Evolutionary conservation across 768 basidiomycete species (phyloP), one percentile per base, ranked within the genome.

Genomic region (Russula vinacea): DNA sequence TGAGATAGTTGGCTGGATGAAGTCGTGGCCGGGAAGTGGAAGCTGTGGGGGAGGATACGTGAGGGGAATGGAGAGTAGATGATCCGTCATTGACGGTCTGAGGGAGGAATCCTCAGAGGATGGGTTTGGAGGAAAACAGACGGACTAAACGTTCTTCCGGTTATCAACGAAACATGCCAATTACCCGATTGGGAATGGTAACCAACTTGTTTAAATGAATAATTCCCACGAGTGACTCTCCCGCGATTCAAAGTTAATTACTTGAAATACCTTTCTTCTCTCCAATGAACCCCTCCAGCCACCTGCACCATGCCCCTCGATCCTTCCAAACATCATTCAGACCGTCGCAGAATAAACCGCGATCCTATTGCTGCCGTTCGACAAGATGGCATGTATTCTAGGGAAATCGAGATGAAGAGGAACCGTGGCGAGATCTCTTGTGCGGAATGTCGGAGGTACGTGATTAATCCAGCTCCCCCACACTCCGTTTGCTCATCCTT

Each of bases 371-470:
- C 83, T 4, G 80, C 84, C 39, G 79, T 77, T 69, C 70, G 77
- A 62, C 80, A 81, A 70, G 83, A 83, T 69, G 78, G 77, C 29
- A 76, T 74, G 60, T 83, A 86, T 71, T 79, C 83, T 39, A 77
- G 86, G 60, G 89, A 90, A 72, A 80, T 90, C 37, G 89, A 90
- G 71, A 77, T 84, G 72, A 90, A 89, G 76, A 83, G 88, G 69
- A 88, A 80, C 71, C 78, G 84, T 73, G 88, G 88, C 32, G 78
- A 89, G 80, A 86, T 89, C 73, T 87, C 85, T 73, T 89, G 87
- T 76, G 87, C 88, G 70, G 88, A 90, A 75, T 90, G 89, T 80
- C 84, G 88, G 66, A 82, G 81, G 81, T 84, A 82, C 82, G 87
- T 83, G 78, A 73, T 68, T 74, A 73, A 71, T 64, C 61, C 6